Percentiles rank a stretch among this genome's conserved stretches.
Evolutionary conservation across 768 basidiomycete species (phyloP).

Genomic region (Fomitopsis pulvina): DNA sequence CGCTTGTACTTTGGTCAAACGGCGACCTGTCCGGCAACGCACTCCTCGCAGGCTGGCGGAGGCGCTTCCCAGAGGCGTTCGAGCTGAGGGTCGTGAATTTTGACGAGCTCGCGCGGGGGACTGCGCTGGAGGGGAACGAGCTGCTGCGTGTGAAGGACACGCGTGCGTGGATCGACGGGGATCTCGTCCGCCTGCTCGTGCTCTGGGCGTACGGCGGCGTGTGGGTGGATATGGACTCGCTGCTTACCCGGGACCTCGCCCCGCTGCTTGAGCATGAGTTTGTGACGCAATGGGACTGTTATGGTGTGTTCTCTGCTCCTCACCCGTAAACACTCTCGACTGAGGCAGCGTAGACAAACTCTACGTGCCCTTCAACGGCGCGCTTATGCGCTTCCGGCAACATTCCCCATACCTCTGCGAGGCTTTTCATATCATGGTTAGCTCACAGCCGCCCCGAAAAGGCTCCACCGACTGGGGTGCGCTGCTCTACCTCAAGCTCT

Average conservation of each 20-base stretch:
- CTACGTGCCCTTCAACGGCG: conserved; percentile 82
- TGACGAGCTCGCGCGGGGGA: conserved; percentile 58
- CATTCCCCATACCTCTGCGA: conserved; percentile 97
- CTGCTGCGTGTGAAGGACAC: conserved; percentile 58
- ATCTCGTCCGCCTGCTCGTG: conserved; percentile 81
- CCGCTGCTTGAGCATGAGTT: conserved; percentile 93
- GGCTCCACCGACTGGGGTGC: conserved; percentile 94
- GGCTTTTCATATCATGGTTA: conserved; percentile 86
- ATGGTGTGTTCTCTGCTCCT: conserved; percentile 49
- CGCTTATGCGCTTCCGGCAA: conserved; percentile 86
- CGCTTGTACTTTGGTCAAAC: conserved; percentile 89
- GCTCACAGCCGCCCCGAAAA: conserved; percentile 61
- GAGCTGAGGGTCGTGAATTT: conserved; percentile 67
- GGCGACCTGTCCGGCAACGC: conserved; percentile 55
- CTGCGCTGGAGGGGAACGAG: conserved; percentile 62
- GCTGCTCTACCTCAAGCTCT: conserved; percentile 84
- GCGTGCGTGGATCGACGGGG: conserved; percentile 94
- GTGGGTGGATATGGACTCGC: conserved; percentile 97
- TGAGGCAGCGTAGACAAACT: conserved; percentile 49
- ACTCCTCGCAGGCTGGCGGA: conserved; percentile 54
- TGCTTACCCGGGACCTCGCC: conserved; percentile 80
- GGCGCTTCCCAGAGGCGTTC: conserved; percentile 64
- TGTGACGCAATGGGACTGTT: conserved; percentile 98
- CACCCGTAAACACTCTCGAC: neutral
- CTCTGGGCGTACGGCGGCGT: conserved; percentile 89